Conservation (phyloP, 2,329 filamentous ascomycete genomes). For the Claviceps cyperi region DNA sequence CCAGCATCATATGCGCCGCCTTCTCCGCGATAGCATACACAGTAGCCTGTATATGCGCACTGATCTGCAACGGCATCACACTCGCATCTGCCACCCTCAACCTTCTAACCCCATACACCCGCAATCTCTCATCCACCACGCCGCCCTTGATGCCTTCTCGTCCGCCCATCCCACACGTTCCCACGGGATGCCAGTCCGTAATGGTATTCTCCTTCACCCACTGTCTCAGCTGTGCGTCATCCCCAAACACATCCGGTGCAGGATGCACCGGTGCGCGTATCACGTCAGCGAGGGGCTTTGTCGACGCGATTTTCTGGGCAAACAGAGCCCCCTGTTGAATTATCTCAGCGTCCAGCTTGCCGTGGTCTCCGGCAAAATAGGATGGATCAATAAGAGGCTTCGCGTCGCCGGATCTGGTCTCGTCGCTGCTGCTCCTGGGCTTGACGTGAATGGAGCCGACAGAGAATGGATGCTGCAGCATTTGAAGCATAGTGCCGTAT, state of each 20-base stretch:
- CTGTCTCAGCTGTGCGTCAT: slow-evolving; percentile 9
- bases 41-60: slow-evolving; percentile 14
- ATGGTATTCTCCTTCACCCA: slow-evolving; percentile 18
- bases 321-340: slow-evolving; percentile 28
- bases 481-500: slow-evolving; percentile 33
- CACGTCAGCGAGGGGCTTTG: slow-evolving; percentile 22
- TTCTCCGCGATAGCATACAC: slow-evolving; percentile 21
- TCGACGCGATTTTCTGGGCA: slow-evolving; percentile 22
- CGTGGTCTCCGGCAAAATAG: slow-evolving; percentile 25
- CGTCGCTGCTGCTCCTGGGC: slow-evolving; percentile 5
- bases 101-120: slow-evolving; percentile 12
- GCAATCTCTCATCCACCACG: slow-evolving; percentile 14
- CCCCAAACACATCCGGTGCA: slow-evolving; percentile 7
- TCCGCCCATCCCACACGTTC: slow-evolving; percentile 21
- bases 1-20: slow-evolving; percentile 15
- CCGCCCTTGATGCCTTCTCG: slow-evolving; percentile 16
- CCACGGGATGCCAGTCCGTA: slow-evolving; percentile 25
- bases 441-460: slow-evolving; percentile 32
- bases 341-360: slow-evolving; percentile 26
- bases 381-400: slow-evolving; percentile 25
- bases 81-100: slow-evolving; percentile 13
- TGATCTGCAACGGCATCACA: slow-evolving; percentile 15
- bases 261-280: slow-evolving; percentile 19
- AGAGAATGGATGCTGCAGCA: slow-evolving; percentile 37
- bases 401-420: slow-evolving; percentile 9